Evolutionary conservation across 129 eudicot genomes (phyloP).

Genomic region (Deinandra increscens): DNA sequence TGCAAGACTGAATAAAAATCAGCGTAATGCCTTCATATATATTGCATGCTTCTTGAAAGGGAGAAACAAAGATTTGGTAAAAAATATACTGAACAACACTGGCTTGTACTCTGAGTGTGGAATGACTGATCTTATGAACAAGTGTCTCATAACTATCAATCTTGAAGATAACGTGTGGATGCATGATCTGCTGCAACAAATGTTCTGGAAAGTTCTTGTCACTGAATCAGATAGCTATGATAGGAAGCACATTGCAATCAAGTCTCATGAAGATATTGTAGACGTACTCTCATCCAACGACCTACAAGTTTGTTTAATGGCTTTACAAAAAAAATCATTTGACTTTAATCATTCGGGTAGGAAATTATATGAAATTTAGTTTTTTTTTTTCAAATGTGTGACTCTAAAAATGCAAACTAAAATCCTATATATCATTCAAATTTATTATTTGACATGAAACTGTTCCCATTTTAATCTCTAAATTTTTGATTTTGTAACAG

Average conservation of each 20-base stretch:
- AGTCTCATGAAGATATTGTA: not conserved
- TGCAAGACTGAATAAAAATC: not conserved
- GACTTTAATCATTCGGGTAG: too few species aligned
- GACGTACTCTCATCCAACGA: conserved; percentile 14
- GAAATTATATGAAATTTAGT: too few species aligned
- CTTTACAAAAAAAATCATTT: not conserved
- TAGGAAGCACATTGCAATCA: conserved; percentile 10
- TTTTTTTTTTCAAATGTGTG: too few species aligned
- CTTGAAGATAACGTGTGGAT: not conserved
- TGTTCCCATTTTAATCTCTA: too few species aligned
- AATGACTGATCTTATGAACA: not conserved
- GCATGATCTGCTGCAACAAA: conserved; percentile 6
- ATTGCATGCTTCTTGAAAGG: conserved; percentile 19
- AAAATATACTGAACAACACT: not conserved
- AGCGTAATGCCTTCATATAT: not conserved
- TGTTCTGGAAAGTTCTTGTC: not conserved
- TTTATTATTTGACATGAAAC: too few species aligned
- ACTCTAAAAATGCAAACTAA: too few species aligned
- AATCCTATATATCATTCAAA: too few species aligned
- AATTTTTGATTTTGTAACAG: too few species aligned
- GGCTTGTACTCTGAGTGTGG: not conserved
- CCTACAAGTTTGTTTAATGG: not conserved
- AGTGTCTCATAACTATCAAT: not conserved
- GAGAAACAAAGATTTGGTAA: not conserved
- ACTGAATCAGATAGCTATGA: not conserved